phyloP scores from a whole-genome alignment of 257 asterid genomes.

The Solanum tarapatanum region DNA sequence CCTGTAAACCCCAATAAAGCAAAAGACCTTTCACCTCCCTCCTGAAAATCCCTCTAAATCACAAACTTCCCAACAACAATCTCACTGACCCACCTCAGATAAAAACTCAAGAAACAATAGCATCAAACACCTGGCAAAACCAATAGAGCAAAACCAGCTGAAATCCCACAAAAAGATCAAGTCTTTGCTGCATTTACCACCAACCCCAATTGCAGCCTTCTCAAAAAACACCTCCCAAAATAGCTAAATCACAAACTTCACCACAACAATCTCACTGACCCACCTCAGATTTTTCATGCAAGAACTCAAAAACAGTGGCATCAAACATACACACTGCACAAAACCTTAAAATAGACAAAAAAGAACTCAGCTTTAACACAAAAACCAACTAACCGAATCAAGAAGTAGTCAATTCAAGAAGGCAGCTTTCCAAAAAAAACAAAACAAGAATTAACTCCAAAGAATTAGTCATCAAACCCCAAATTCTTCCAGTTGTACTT shows the following conservation, averaged over 20 bases:
- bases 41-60: not conserved
- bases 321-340: not conserved
- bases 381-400: constrained; percentile 1
- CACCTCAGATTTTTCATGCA: not conserved
- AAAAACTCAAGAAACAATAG: not conserved
- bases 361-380: not conserved
- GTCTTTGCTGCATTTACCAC: constrained; percentile 21
- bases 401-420: constrained; percentile 1
- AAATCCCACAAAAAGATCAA: not conserved
- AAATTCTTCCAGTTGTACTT: not conserved
- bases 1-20: not conserved
- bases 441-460: not conserved
- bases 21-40: not conserved
- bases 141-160: not conserved
- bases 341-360: not conserved
- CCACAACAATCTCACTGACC: constrained; percentile 10
- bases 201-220: constrained; percentile 11
- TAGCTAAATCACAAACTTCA: constrained; percentile 5
- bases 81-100: constrained; percentile 7
- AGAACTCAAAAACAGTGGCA: not conserved
- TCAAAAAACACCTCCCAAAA: constrained; percentile 1
- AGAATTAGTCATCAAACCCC: not conserved
- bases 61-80: constrained; percentile 2
- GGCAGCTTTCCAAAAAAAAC: not conserved
- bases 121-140: not conserved